Evolutionary conservation across 768 basidiomycete species (phyloP).

Genomic region (Russula dissimulans): DNA sequence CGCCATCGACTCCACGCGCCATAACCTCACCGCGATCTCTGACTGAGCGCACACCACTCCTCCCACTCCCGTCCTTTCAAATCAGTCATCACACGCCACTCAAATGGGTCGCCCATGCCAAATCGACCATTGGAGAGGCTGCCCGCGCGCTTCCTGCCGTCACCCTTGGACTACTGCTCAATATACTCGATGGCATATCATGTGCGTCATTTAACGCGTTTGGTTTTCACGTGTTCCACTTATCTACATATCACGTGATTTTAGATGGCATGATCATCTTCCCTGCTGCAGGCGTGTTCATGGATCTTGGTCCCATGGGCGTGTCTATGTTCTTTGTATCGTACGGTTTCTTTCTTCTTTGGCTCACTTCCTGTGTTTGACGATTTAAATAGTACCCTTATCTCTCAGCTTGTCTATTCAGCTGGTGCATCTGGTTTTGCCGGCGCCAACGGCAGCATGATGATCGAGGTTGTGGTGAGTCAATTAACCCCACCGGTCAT

Average conservation of each 20-base stretch:
- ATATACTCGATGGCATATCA: slow-evolving; percentile 88
- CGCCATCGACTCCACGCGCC: background rate
- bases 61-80: slow-evolving; percentile 6
- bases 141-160: slow-evolving; percentile 68
- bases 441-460: slow-evolving; percentile 91
- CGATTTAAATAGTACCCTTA: slow-evolving; percentile 41
- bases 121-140: background rate
- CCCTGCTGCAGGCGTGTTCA: slow-evolving; percentile 73
- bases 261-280: slow-evolving; percentile 94
- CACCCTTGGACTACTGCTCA: slow-evolving; percentile 73
- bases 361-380: background rate
- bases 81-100: background rate
- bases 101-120: slow-evolving; percentile 9
- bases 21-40: slow-evolving; percentile 2
- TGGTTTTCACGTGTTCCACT: background rate
- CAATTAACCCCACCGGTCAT: background rate
- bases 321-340: slow-evolving; percentile 95
- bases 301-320: slow-evolving; percentile 74
- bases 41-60: slow-evolving; percentile 14
- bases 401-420: slow-evolving; percentile 80
- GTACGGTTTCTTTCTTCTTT: slow-evolving; percentile 29
- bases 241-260: background rate
- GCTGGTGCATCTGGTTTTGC: slow-evolving; percentile 83
- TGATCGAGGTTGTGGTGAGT: slow-evolving; percentile 91
- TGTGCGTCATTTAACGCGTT: slow-evolving; percentile 40